Evolutionary conservation across 2,329 filamentous ascomycete species (phyloP).

Genomic region (Paecilomyces variotii): DNA sequence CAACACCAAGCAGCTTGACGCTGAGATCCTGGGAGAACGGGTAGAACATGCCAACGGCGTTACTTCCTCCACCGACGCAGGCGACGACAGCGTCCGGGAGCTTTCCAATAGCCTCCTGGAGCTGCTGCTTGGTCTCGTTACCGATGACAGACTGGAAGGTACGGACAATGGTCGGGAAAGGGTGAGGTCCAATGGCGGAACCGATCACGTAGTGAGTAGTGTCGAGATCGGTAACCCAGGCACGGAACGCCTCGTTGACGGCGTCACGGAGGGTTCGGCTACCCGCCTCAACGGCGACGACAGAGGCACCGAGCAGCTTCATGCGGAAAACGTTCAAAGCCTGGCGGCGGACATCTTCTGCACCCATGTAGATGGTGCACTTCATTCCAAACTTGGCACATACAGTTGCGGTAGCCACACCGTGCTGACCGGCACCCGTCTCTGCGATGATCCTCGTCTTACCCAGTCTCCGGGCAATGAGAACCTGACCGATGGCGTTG

Average conservation of each 20-base stretch:
- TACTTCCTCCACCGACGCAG: constrained; percentile 91
- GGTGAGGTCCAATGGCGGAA: constrained; percentile 93
- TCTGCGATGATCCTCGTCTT: constrained; percentile 98
- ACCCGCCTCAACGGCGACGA: constrained; percentile 87
- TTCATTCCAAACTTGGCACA: constrained; percentile 98
- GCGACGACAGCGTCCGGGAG: constrained; percentile 94
- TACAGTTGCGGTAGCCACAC: constrained; percentile 93
- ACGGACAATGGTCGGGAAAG: constrained; percentile 93
- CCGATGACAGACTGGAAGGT: constrained; percentile 98
- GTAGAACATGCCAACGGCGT: constrained; percentile 97
- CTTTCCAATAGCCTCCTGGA: constrained; percentile 74
- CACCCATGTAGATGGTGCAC: constrained; percentile 97
- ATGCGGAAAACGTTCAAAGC: constrained; percentile 98
- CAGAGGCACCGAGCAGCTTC: constrained; percentile 86
- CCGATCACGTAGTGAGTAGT: constrained; percentile 98
- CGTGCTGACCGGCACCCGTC: constrained; percentile 94
- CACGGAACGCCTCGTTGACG: constrained; percentile 89
- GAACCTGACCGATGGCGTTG: constrained; percentile 88
- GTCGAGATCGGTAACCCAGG: constrained; percentile 87
- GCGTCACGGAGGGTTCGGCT: constrained; percentile 75
- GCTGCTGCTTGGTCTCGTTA: constrained; percentile 86
- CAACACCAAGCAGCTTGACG: constrained; percentile 86
- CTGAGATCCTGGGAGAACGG: constrained; percentile 79
- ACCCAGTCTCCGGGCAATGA: constrained; percentile 75
- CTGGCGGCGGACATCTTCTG: constrained; percentile 91